Conservation (phyloP, 1,139 yeast genomes). For the Sugiyamaella japonica region DNA sequence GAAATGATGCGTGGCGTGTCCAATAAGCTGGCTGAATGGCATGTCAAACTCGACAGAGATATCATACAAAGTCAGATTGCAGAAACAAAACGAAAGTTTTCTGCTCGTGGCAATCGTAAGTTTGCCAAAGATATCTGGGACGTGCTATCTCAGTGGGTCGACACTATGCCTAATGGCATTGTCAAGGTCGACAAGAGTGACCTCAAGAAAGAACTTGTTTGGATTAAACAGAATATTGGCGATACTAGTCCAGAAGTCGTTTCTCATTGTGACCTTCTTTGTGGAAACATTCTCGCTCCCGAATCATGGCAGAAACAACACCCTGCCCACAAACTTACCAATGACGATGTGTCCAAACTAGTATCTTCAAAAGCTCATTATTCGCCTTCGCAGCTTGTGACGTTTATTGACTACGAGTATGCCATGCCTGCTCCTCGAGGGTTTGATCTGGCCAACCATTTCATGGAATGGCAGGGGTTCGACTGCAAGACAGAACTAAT, state of each 20-base stretch:
- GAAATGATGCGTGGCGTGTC: conserved; percentile 60
- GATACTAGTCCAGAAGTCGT: conserved; percentile 49
- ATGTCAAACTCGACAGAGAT: conserved; percentile 46
- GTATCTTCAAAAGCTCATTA: conserved; percentile 16
- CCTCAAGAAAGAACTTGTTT: conserved; percentile 54
- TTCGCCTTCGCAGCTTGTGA: conserved; percentile 47
- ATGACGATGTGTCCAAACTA: not conserved
- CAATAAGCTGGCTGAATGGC: conserved; percentile 73
- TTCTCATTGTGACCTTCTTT: conserved; percentile 69
- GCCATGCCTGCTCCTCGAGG: conserved; percentile 80
- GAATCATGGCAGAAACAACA: conserved; percentile 34
- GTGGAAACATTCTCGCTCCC: conserved; percentile 72
- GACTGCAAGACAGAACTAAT: conserved; percentile 64
- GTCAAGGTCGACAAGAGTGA: conserved; percentile 30
- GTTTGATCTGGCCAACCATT: conserved; percentile 82
- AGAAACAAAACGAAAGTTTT: conserved; percentile 17
- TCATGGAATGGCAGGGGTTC: conserved; percentile 87
- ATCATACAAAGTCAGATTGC: conserved; percentile 49
- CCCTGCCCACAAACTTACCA: not conserved
- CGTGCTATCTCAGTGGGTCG: conserved; percentile 61
- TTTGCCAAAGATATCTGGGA: conserved; percentile 54
- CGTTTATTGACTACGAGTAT: conserved; percentile 79
- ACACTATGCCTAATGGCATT: conserved; percentile 50
- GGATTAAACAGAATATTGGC: conserved; percentile 51
- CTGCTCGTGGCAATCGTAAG: conserved; percentile 9